Evolutionary conservation across 306 rosid species (phyloP), one percentile per base, ranked within the genome.

Genomic region (Rosa chinensis): DNA sequence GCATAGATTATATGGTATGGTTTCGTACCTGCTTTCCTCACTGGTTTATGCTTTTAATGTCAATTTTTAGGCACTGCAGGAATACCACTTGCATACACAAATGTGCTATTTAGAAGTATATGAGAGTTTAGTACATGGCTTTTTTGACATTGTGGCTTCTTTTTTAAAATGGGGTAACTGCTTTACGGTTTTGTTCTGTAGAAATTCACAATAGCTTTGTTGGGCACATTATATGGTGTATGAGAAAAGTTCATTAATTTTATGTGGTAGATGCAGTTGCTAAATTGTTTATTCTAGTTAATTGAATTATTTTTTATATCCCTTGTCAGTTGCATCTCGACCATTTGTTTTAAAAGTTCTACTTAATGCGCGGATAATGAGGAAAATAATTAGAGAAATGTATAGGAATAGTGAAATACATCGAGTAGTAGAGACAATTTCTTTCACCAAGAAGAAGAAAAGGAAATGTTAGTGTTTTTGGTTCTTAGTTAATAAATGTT

Each of bases 1-100:
- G 98, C 86, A 91, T 95, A 18, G 96, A 91, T 78, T 95, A 93
- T 84, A 95, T 95, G 98, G 97, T 95, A 90, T 62, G 85, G 52
- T 77, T 52, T 35, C 40, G 3, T 75, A 14, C 53, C 69, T 8
- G 18, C 37, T 4, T 16, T 43, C 9, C 52, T 74, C 21, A 40
- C 39, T 58, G 23, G 23, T 75, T 0, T 43, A 43, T 61, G 70
- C 12, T 9, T 17, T 43, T 53, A 43, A 25, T 43, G 78, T 48
- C 48, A 39, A 37, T 14, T 21, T 44, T 28, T 42, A 16, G 37
- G 40, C 2, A 5, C 11, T 47, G 18, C 8, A 20, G 4, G 6
- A 42, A 17, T 13, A 32, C 47, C 13, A 2, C 62, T 16, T 59
- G 4, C 12, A 58, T 8, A 58, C 12, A 3, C 63, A 10, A 3